Evolutionary conservation across 192 early-diverging fungal species (phyloP), one percentile per base, ranked within the genome.

Genomic region (Entomortierella chlamydospora): DNA sequence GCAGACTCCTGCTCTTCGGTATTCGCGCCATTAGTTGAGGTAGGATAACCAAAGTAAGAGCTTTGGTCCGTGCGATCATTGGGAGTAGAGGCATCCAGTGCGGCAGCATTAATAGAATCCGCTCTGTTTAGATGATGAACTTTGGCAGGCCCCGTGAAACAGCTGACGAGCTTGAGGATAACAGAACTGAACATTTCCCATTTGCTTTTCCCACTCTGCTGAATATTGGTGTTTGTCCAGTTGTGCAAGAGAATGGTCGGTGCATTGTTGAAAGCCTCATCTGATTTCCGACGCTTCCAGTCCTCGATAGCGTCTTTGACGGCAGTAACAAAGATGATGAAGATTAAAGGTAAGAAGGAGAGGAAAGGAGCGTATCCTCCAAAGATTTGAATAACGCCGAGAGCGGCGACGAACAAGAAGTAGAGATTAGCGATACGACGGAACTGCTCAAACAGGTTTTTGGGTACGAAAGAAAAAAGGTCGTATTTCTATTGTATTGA

Each of bases 361-460:
- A 97, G 84, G 31, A 87, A 80, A 0, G 96, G 95, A 0, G 90
- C 87, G 52, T 95, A 91, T 3, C 84, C 85, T 54, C 86, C 86
- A 37, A 89, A 72, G 30, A 82, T 64, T 0, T 86, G 86, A 29
- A 82, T 73, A 22, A 90, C 85, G 82, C 97, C 96, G 52, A 98
- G 86, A 33, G 97, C 87, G 5, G 96, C 93, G 30, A 98, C 72
- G 60, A 93, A 92, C 54, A 97, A 80, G 78, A 99, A 99, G 81
- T 97, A 99, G 31, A 98, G 87, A 81, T 99, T 99, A 52, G 98
- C 98, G 9, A 97, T 87, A 42, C 91, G 89, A 10, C 95, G 92
- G 82, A 99, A 99, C 86, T 99, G 97, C 88, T 98, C 97, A 79
- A 95, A 93, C 62, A 99, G 76, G 67, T 98, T 98, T 78, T 96